phyloP scores from a whole-genome alignment of 306 rosid species.

The Spatholobus suberectus region DNA sequence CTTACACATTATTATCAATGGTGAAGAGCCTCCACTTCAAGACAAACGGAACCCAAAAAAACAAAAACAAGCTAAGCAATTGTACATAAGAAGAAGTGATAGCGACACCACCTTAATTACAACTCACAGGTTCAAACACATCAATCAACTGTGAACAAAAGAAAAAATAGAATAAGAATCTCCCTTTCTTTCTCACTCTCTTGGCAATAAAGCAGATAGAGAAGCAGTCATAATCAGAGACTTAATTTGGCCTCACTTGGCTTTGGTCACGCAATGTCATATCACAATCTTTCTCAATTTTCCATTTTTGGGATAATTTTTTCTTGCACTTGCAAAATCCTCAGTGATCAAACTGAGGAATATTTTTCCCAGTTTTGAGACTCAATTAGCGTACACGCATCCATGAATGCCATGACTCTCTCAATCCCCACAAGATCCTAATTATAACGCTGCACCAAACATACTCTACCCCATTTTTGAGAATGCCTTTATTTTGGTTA shows the following conservation, averaged over 20 bases:
- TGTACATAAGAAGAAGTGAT: neutral
- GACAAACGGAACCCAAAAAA: neutral
- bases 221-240: conserved; percentile 40
- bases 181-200: neutral
- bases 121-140: neutral
- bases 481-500: neutral
- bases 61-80: neutral
- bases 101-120: neutral
- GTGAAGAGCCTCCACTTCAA: neutral
- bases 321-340: conserved; percentile 4
- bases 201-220: conserved; percentile 20
- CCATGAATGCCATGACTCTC: conserved; percentile 37
- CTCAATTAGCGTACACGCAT: conserved; percentile 47
- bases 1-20: neutral
- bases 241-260: conserved; percentile 20
- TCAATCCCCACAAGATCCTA: conserved; percentile 31
- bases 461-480: neutral
- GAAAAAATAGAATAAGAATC: conserved; percentile 24
- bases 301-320: conserved; percentile 19
- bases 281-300: conserved; percentile 52
- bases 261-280: conserved; percentile 49
- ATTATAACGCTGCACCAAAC: conserved; percentile 30
- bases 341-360: conserved; percentile 31
- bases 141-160: conserved; percentile 29
- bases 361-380: neutral